Evolutionary conservation across 2,329 filamentous ascomycete species (phyloP), one percentile per base, ranked within the genome.

Genomic region (Neopestalotiopsis sp.): DNA sequence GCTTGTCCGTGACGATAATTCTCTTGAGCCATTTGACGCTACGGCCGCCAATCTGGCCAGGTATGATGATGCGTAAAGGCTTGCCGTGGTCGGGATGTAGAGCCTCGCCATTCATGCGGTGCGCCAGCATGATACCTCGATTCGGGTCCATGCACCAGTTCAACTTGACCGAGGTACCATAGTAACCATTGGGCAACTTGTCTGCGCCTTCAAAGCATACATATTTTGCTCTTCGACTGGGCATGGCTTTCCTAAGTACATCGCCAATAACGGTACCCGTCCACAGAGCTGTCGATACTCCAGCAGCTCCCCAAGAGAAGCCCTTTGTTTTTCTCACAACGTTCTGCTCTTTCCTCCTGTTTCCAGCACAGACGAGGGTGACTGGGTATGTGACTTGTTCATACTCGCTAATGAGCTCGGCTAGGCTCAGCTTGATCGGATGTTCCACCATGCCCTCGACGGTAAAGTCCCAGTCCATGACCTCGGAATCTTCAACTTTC

Each of bases 141-240:
- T 95, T 94, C 0, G 89, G 88, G 77, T 97, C 94, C 88, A 95
- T 89, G 12, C 89, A 94, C 93, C 94, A 97, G 75, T 93, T 94
- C 63, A 97, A 84, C 79, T 95, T 97, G 66, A 97, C 86, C 0
- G 92, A 95, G 0, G 94, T 97, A 9, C 93, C 95, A 75, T 97
- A 97, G 77, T 91, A 91, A 1, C 95, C 94, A 76, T 97, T 97
- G 0, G 95, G 94, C 61, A 97, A 81, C 76, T 92, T 92, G 78
- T 98, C 94, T 1, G 94, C 94, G 14, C 95, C 94, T 79, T 97
- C 94, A 86, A 98, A 96, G 79, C 93, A 97, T 30, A 97, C 90
- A 77, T 94, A 97, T 75, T 88, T 90, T 1, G 94, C 94, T 66
- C 87, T 88, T 69, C 91, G 87, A 73, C 86, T 84, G 0, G 94